Evolutionary conservation across 2,329 filamentous ascomycete genomes (phyloP).

Genomic region (Colletotrichum cordylinicola): DNA sequence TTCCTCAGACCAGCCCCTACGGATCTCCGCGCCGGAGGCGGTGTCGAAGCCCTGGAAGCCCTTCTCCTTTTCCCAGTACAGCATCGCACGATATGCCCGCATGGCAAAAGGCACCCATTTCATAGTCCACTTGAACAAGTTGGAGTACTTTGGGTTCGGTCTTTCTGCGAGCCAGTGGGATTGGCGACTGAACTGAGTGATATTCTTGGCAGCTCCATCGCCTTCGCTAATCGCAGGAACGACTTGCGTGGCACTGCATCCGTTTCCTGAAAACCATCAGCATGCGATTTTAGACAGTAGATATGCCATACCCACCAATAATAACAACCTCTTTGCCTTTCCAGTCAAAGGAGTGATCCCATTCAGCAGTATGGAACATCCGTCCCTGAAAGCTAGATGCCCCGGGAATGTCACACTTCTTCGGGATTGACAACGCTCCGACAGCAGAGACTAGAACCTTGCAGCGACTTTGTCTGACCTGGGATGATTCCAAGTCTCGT

Average conservation of each 20-base stretch:
- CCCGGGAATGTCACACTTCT: conserved; percentile 31
- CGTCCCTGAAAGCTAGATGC: conserved; percentile 36
- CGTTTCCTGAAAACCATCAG: conserved; percentile 25
- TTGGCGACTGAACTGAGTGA: conserved; percentile 5
- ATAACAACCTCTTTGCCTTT: conserved; percentile 36
- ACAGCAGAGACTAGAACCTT: conserved; percentile 30
- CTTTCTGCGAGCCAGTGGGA: neutral
- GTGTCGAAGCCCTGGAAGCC: neutral
- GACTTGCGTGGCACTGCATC: conserved; percentile 39
- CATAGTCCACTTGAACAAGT: conserved; percentile 26
- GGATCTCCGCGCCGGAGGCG: neutral
- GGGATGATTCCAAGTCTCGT: neutral
- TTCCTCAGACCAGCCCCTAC: neutral
- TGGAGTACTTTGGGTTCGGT: neutral
- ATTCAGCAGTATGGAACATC: conserved; percentile 39
- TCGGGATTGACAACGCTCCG: conserved; percentile 27
- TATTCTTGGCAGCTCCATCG: neutral
- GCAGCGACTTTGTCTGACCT: conserved; percentile 1
- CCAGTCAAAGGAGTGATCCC: conserved; percentile 33
- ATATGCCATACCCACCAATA: conserved; percentile 28
- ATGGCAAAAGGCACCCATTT: conserved; percentile 25
- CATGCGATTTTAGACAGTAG: neutral
- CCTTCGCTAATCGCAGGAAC: conserved; percentile 32
- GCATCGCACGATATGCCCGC: neutral
- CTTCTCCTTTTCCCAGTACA: neutral